Evolutionary conservation across 805 yeast species (phyloP), one percentile per base, ranked within the genome.

Genomic region (Schwanniomyces yamadae): DNA sequence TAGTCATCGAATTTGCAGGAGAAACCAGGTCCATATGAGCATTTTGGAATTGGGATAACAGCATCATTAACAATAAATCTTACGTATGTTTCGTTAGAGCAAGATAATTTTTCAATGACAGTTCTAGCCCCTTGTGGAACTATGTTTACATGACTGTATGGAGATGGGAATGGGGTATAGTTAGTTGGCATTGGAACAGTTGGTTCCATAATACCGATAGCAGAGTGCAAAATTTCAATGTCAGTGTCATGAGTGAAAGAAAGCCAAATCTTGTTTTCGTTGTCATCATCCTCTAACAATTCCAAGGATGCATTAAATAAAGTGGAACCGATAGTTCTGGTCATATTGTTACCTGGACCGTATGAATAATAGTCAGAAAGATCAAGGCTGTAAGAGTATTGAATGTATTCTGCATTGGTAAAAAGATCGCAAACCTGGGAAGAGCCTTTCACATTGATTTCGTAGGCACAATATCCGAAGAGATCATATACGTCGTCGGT

Each of bases 181-280:
- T 66, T 67, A 5, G 71, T 54, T 3, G 80, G 71, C 26, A 78
- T 65, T 26, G 66, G 63, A 3, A 58, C 47, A 14, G 53, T 62
- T 7, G 75, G 66, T 43, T 66, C 63, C 39, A 71, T 41, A 44
- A 84, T 54, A 6, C 87, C 89, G 31, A 84, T 59, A 2, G 91
- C 84, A 19, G 85, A 65, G 48, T 81, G 62, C 47, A 72, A 79
- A 27, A 80, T 65, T 43, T 78, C 66, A 27, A 85, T 58, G 43
- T 82, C 83, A 24, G 82, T 74, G 54, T 87, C 95, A 52, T 87
- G 95, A 11, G 86, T 70, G 64, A 85, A 82, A 45, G 79, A 82
- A 46, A 84, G 67, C 69, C 82, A 81, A 31, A 84, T 65, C 37
- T 74, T 81, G 40, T 71, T 73, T 7, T 54, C 50, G 23, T 75